These are phyloP conservation scores for Pluteus cervinus DNA, from an alignment of 768 basidiomycete species.

Conservation along the genomic window DNA sequence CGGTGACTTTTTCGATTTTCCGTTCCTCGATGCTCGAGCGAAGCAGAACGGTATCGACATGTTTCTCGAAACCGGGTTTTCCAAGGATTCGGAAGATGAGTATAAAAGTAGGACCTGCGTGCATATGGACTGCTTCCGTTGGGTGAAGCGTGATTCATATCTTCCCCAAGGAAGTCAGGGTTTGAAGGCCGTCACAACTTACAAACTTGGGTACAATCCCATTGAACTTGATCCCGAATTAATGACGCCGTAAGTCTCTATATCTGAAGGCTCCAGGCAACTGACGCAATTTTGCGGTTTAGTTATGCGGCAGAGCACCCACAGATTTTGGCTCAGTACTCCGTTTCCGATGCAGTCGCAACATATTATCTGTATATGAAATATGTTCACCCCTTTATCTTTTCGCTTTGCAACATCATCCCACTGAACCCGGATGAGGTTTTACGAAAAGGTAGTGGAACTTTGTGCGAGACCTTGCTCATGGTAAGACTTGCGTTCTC, in stretches of 20 bases:
- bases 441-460: conserved; percentile 91
- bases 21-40: conserved; percentile 85
- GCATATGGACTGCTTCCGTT: conserved; percentile 99
- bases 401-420: conserved; percentile 98
- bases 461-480: conserved; percentile 92
- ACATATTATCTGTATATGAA: conserved; percentile 99
- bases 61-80: conserved; percentile 92
- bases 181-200: conserved; percentile 93
- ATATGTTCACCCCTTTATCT: conserved; percentile 99
- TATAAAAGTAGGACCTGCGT: conserved; percentile 89
- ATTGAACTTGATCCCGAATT: conserved; percentile 97
- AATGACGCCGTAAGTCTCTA: conserved; percentile 89
- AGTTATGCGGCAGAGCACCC: conserved; percentile 98
- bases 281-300: conserved; percentile 5
- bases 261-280: background rate
- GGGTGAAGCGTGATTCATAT: conserved; percentile 99
- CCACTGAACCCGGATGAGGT: conserved; percentile 96
- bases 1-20: conserved; percentile 99
- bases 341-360: conserved; percentile 99
- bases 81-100: conserved; percentile 88
- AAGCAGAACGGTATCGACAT: conserved; percentile 91
- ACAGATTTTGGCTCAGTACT: conserved; percentile 91
- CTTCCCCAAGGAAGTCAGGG: conserved; percentile 98
- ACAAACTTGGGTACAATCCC: conserved; percentile 94
- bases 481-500: conserved; percentile 59